phyloP scores from a whole-genome alignment of 1,284 basidiomycete species.

The Xerocomus minutiporus region DNA sequence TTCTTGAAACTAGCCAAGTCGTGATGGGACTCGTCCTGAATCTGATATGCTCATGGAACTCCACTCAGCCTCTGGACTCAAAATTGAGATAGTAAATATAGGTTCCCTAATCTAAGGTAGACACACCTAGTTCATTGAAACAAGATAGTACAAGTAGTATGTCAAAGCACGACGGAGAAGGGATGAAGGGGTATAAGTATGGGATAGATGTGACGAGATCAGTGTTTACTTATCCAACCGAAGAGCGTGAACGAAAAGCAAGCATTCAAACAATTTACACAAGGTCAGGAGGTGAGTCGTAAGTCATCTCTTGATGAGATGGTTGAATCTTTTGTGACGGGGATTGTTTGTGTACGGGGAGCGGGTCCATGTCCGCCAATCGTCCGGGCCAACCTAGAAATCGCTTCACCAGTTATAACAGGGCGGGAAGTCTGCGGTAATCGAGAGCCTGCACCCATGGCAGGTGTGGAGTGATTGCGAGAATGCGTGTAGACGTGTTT shows the following conservation, averaged over 20 bases:
- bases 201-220: conserved; percentile 14
- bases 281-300: conserved; percentile 10
- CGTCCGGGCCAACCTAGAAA: conserved; percentile 57
- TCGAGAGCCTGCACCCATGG: conserved; percentile 36
- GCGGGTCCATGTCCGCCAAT: conserved; percentile 41
- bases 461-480: conserved; percentile 60
- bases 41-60: neutral
- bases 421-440: conserved; percentile 50
- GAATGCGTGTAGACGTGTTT: conserved; percentile 38
- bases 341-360: conserved; percentile 26
- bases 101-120: conserved; percentile 20
- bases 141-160: conserved; percentile 21
- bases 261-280: conserved; percentile 13
- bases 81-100: conserved; percentile 3
- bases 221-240: conserved; percentile 21
- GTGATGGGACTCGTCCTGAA: too few species aligned
- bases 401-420: conserved; percentile 62
- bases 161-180: conserved; percentile 13
- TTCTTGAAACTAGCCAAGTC: too few species aligned
- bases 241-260: conserved; percentile 13
- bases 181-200: conserved; percentile 25
- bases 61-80: neutral
- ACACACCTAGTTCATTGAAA: conserved; percentile 13
- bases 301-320: conserved; percentile 20
- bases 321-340: conserved; percentile 28